Base-by-base conservation (phyloP, 805 yeast genomes). In the Candida khao-thaluensis region DNA sequence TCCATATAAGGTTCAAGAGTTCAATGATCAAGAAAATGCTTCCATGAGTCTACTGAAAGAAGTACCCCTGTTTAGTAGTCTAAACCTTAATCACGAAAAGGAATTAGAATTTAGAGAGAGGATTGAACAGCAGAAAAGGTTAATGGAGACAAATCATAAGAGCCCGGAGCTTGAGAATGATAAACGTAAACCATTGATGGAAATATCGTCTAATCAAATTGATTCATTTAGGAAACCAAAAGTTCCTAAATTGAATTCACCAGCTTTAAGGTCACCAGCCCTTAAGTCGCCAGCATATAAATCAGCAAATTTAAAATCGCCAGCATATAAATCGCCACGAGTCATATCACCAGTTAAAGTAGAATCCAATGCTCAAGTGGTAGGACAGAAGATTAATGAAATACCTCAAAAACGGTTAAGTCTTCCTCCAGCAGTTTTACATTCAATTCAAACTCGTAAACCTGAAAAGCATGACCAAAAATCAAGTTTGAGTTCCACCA, bases 211-310 rank as follows among this genome's bases (percentile, higher is more conserved):
- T 15, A 21, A 23, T 17, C 35, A 26, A 26, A 31, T 41, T 7
- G 60, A 55, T 30, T 49, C 42, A n/a, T 65, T 66, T 42, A 50
- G 69, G 25, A 66, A 62, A 38, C 72, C 72, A 0, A 59, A 53
- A 38, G 17, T 50, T 5, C 66, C 64, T 4, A 52, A 49, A 35
- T 16, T 41, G 10, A 20, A 18, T 27, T n/a, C 43, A n/a, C 26
- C 33, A 31, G 22, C 31, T 2, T 30, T 17, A 22, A 28, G n/a
- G 22, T 30, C 37, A 5, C 41, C 41, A 3, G 27, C 23, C 12
- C 10, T 17, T 5, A 14, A 22, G 17, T 24, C 32, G 7, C 39
- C 30, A n/a, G 17, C 21, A 17, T 23, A n/a, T n/a, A n/a, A n/a
- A n/a, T 23, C n/a, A 23, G 8, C n/a, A 23, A 9, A 20, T 20